Percentiles rank a stretch among this genome's conserved stretches.
These are phyloP conservation scores for Penicillium riverlandense DNA, from an alignment of 495 filamentous ascomycete genomes.

Conservation along the genomic window DNA sequence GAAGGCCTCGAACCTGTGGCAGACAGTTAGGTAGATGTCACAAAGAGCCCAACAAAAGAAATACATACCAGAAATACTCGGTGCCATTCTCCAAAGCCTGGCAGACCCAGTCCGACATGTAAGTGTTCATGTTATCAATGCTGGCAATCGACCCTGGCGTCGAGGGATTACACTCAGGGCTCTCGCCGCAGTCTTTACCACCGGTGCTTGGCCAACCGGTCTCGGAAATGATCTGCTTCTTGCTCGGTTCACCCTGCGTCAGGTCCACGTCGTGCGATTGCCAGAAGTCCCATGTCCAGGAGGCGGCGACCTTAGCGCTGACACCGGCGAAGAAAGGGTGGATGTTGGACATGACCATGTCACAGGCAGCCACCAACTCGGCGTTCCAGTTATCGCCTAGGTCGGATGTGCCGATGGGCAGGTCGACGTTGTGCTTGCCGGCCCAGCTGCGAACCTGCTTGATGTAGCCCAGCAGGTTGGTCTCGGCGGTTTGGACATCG, in stretches of 20 bases:
- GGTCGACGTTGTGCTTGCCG: slow-evolving; percentile 51
- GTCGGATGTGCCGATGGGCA: slow-evolving; percentile 84
- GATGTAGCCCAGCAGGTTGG: slow-evolving; percentile 58
- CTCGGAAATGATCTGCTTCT: slow-evolving; percentile 72
- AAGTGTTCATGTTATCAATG: slow-evolving; percentile 73
- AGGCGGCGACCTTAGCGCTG: slow-evolving; percentile 55
- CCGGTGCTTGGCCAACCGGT: slow-evolving; percentile 88
- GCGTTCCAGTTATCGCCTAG: slow-evolving; percentile 83
- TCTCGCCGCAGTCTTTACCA: slow-evolving; percentile 67
- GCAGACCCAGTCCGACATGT: slow-evolving; percentile 85
- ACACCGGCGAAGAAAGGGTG: slow-evolving; percentile 95
- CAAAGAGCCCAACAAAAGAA: neutral
- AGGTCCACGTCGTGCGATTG: neutral
- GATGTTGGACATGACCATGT: slow-evolving; percentile 93
- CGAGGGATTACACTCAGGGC: slow-evolving; percentile 42
- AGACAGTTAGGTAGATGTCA: neutral
- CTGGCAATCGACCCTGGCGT: slow-evolving; percentile 65
- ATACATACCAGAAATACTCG: slow-evolving; percentile 80
- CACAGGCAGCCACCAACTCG: slow-evolving; percentile 57
- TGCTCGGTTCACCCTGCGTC: slow-evolving; percentile 28
- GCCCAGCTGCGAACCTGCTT: slow-evolving; percentile 63
- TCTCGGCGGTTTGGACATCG: slow-evolving; percentile 50
- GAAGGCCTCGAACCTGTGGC: slow-evolving; percentile 74
- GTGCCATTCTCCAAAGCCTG: slow-evolving; percentile 69
- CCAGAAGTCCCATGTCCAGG: slow-evolving; percentile 87